Evolutionary conservation across 805 yeast genomes (phyloP).

Genomic region (Nakazawaea ambrosiae): DNA sequence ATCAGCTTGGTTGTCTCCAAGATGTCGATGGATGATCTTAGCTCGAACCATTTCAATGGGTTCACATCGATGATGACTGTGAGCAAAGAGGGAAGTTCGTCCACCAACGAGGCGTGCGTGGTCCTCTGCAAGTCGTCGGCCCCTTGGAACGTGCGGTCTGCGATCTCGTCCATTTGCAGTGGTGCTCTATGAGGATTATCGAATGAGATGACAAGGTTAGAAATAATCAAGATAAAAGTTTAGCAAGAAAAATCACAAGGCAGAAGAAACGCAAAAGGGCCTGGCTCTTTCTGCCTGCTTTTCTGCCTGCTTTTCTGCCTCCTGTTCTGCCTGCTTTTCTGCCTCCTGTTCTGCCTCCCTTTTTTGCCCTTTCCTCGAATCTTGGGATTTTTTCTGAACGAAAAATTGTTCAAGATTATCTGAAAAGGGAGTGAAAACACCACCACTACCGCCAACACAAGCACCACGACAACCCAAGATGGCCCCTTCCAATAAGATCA

Average conservation of each 20-base stretch:
- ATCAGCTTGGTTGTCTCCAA: slow-evolving; percentile 58
- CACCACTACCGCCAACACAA: no score
- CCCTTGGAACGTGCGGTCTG: slow-evolving; percentile 45
- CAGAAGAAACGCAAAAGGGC: no score
- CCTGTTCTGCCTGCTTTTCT: no score
- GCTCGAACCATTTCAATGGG: slow-evolving; percentile 58
- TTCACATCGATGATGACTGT: slow-evolving; percentile 74
- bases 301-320: no score
- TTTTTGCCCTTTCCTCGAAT: no score
- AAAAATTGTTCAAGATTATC: no score
- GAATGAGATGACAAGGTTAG: no score
- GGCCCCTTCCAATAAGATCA: slow-evolving; percentile 8
- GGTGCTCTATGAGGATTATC: background rate
- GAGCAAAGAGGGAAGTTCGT: slow-evolving; percentile 72
- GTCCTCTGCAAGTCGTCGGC: slow-evolving; percentile 7
- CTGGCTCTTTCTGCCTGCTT: no score
- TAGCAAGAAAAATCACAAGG: background rate
- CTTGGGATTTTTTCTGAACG: no score
- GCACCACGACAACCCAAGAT: background rate
- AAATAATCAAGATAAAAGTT: no score
- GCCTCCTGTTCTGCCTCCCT: no score
- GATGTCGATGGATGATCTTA: slow-evolving; percentile 40
- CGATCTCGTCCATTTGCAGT: slow-evolving; percentile 66
- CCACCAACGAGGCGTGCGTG: slow-evolving; percentile 24
- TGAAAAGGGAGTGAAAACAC: no score